A percentile compares a stretch with the other conserved stretches of the same genome.
phyloP scores from a whole-genome alignment of 495 filamentous ascomycete genomes.

The Xylaria sp. region DNA sequence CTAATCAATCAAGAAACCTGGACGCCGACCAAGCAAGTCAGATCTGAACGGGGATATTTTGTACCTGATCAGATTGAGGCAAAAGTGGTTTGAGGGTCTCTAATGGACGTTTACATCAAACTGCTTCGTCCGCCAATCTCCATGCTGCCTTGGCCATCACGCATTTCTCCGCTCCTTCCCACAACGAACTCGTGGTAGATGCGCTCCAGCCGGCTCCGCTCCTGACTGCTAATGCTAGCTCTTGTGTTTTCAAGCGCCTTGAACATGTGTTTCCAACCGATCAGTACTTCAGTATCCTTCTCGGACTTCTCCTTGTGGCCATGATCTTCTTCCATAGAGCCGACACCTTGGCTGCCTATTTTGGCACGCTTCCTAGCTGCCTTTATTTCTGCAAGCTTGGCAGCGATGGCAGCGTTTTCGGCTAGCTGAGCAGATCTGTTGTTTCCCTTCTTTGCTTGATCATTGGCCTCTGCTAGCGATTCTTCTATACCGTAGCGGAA shows the following conservation, averaged over 20 bases:
- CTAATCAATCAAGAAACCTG: neutral
- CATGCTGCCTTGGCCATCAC: conserved; percentile 82
- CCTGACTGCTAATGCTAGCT: conserved; percentile 78
- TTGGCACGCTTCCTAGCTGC: conserved; percentile 66
- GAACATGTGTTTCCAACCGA: conserved; percentile 85
- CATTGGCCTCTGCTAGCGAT: conserved; percentile 50
- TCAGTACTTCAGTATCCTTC: conserved; percentile 69
- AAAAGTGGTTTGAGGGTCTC: neutral
- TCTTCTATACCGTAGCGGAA: conserved; percentile 78
- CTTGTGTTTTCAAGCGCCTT: conserved; percentile 79
- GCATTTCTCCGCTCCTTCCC: conserved; percentile 93
- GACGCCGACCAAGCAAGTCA: neutral
- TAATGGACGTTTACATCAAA: conserved; percentile 69
- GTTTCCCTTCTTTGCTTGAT: conserved; percentile 42
- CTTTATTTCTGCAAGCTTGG: conserved; percentile 78
- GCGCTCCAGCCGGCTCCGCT: conserved; percentile 71
- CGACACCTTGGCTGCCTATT: conserved; percentile 53
- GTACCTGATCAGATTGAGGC: neutral
- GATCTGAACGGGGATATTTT: too few species aligned
- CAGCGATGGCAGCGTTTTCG: conserved; percentile 72
- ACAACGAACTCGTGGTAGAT: conserved; percentile 95
- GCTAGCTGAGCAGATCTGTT: conserved; percentile 61
- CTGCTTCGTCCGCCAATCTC: conserved; percentile 93
- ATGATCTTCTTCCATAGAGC: conserved; percentile 36
- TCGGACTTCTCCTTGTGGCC: conserved; percentile 43